A percentile compares a stretch with the other conserved stretches of the same genome.
These are phyloP conservation scores for Populus nigra DNA, from an alignment of 345 rosid species.

Conservation along the genomic window DNA sequence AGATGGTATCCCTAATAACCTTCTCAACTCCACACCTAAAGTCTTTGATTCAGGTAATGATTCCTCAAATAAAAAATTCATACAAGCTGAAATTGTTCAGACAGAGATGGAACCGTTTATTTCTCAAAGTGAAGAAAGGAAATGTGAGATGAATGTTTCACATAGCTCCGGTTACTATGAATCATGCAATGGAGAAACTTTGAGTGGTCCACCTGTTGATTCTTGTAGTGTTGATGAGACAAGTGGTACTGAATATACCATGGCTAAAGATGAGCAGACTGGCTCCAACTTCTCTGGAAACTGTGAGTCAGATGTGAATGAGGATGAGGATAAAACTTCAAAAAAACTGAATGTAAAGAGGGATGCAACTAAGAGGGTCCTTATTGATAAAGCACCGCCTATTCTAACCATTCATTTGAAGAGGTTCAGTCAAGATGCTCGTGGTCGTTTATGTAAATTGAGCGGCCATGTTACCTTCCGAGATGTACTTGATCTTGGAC, in stretches of 20 bases:
- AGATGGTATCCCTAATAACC: slow-evolving; percentile 17
- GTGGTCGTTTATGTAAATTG: slow-evolving; percentile 90
- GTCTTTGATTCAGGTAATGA: slow-evolving; percentile 24
- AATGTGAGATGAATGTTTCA: slow-evolving; percentile 20
- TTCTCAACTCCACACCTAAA: slow-evolving; percentile 15
- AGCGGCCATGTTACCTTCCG: slow-evolving; percentile 80
- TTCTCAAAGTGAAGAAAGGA: slow-evolving; percentile 17
- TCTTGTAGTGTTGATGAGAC: slow-evolving; percentile 34
- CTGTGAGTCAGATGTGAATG: slow-evolving; percentile 39
- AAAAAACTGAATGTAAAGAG: slow-evolving; percentile 63
- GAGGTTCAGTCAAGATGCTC: slow-evolving; percentile 90
- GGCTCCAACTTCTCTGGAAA: slow-evolving; percentile 31
- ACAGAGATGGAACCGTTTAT: slow-evolving; percentile 13
- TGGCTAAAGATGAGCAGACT: slow-evolving; percentile 26
- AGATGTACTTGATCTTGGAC: slow-evolving; percentile 66
- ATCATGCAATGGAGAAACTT: slow-evolving; percentile 33
- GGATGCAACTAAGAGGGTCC: slow-evolving; percentile 86
- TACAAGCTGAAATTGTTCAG: slow-evolving; percentile 26
- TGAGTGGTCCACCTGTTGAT: slow-evolving; percentile 29
- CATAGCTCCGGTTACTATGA: slow-evolving; percentile 22
- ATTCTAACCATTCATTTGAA: slow-evolving; percentile 85
- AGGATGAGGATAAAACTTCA: slow-evolving; percentile 42
- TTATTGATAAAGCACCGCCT: slow-evolving; percentile 72
- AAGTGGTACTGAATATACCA: slow-evolving; percentile 16
- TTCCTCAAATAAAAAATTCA: slow-evolving; percentile 26